Base-by-base conservation (phyloP, 306 rosid species). In the Nissolia schottii region DNA sequence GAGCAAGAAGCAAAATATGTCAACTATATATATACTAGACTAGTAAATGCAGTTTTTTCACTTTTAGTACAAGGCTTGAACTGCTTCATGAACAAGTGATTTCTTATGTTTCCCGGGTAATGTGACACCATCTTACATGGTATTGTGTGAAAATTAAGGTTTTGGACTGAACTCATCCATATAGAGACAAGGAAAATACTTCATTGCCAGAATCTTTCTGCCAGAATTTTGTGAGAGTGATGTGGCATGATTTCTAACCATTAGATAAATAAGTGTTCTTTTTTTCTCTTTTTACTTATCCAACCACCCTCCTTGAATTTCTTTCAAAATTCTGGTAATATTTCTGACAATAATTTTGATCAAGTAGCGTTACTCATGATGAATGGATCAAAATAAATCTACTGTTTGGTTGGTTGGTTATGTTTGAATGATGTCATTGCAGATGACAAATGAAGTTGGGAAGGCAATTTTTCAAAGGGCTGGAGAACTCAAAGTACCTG, bases 391-490 rank as follows among this genome's bases (percentile, higher is more conserved):
- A 45, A 46, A 7, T 25, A 6, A 9, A 4, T 31, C 3, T 29
- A 19, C 43, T 31, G 3, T 27, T 45, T 28, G 10, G 4, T 51
- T n/a, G 24, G 3, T 54, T 34, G 16, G 3, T 54, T 34, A 20
- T 27, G n/a, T 64, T 63, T 24, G n/a, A 64, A 24, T 70, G 28
- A 50, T 67, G 34, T 62, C 63, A 64, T 4, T 74, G 79, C 85
- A 93, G 98, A 90, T 93, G 98, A 90, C 97, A 64, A 93, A 93
- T 74, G 84, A 87, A 79, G 67, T 87, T 28, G 98, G 98, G 60
- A 93, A 81, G 67, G 84, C 90, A 40, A 51, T 93, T 53, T 90
- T 88, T 82, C 80, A 66, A 48, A 88, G 64, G 58, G 97, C 98
- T 2, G 97, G 97, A 76, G 95, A 93, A 76, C 97, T 93, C 54